Evolutionary conservation across 768 basidiomycete species (phyloP), one percentile per base, ranked within the genome.

Genomic region (Pulveroboletus frians): DNA sequence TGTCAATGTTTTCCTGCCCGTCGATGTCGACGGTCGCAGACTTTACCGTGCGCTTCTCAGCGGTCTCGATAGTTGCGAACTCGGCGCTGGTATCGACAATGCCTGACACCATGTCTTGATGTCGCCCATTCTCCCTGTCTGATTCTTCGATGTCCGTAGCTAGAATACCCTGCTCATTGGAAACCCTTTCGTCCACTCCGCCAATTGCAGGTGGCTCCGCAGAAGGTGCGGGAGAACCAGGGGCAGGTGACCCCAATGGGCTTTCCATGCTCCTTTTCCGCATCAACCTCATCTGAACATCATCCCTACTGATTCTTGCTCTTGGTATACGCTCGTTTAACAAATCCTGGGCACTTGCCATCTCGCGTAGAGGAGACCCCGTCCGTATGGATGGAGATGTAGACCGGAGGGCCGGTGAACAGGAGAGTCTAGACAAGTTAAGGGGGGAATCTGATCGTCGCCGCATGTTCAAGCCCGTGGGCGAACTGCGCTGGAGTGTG

Each of bases 221-320:
- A 21, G 47, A 36, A 8, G 41, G 37, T 18, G 46, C 36, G 4
- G 59, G 48, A 7, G 57, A 57, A 34, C 52, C 41, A 39, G 46
- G 50, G 4, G 41, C 45, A 36, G 55, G 57, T 2, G 54, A 67
- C 5, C 58, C 51, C 51, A 70, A 49, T 7, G 74, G 68, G 53
- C 77, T 77, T 40, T 78, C 72, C 38, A 65, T 59, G 37, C 76
- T 77, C 49, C 71, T 65, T 54, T 73, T 71, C 42, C 68, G 70
- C 60, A 75, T 55, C 43, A 82, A 59, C 31, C 77, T 71, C 45
- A 74, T 67, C 50, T 77, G 74, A 17, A 84, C 73, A 41, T 77
- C 76, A 46, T 79, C 79, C 26, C 74, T 73, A 45, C 69, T 80
- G 49, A 83, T 80, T 38, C 78, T 71, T 21, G 69, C 70, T 44